These are phyloP conservation scores for Rhizophagus sp. DNA, from an alignment of 192 early-diverging fungal species.

Conservation along the genomic window DNA sequence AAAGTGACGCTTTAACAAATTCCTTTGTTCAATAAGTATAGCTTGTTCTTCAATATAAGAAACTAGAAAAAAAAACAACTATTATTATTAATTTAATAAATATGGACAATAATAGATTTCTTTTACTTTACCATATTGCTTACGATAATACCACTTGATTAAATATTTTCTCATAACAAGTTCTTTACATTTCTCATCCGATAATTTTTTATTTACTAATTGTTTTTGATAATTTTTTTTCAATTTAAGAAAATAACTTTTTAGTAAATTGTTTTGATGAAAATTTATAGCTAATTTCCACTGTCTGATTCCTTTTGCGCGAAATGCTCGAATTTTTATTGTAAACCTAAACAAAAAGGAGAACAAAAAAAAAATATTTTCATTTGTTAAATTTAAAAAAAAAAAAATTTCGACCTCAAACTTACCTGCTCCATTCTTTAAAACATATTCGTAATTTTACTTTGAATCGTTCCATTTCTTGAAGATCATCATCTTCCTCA, in stretches of 20 bases:
- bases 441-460: neutral
- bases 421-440: conserved; percentile 1
- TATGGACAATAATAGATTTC: neutral
- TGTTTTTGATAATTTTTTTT: neutral
- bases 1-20: neutral
- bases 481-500: neutral
- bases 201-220: neutral
- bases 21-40: neutral
- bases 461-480: neutral
- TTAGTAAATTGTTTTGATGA: conserved; percentile 6
- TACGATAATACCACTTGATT: neutral
- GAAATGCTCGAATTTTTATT: neutral
- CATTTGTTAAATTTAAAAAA: neutral
- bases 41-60: neutral
- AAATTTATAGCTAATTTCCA: neutral
- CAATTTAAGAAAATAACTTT: conserved; percentile 8
- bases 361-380: neutral
- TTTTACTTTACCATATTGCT: neutral
- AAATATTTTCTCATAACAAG: neutral
- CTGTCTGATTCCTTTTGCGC: conserved; percentile 1
- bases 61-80: neutral
- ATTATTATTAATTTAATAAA: neutral
- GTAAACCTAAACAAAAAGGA: conserved; percentile 9
- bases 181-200: neutral
- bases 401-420: neutral